Evolutionary conservation across 2,329 filamentous ascomycete genomes (phyloP).

Genomic region (Calycina herbarum): DNA sequence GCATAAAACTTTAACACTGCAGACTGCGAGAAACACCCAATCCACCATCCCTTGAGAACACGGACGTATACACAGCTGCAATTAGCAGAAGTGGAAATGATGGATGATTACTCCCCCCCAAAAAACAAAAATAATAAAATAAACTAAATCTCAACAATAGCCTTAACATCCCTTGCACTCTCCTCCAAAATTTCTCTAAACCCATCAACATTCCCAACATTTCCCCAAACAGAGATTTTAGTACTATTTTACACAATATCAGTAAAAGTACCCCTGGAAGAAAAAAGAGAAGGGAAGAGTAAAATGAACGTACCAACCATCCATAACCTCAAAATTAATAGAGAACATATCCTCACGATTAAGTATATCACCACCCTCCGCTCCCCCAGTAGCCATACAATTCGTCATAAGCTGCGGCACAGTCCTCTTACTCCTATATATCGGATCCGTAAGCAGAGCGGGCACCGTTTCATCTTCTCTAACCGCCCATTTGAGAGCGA

Average conservation of each 20-base stretch:
- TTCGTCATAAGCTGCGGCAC: not conserved
- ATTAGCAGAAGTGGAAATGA: too few species aligned
- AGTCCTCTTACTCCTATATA: not conserved
- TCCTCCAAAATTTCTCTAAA: conserved; percentile 1
- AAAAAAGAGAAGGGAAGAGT: not conserved
- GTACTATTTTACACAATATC: not conserved
- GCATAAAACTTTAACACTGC: too few species aligned
- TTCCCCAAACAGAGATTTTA: not conserved
- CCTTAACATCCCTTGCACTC: conserved; percentile 8
- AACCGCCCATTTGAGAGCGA: not conserved
- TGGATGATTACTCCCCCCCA: too few species aligned
- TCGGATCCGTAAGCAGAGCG: not conserved
- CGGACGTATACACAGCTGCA: too few species aligned
- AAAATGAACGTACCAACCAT: not conserved
- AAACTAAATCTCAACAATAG: conserved; percentile 6
- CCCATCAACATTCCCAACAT: not conserved
- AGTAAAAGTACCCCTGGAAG: not conserved
- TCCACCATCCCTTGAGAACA: too few species aligned
- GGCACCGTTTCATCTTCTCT: not conserved
- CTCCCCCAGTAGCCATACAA: not conserved
- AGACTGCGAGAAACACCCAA: too few species aligned
- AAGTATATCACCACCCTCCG: not conserved
- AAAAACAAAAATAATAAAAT: not conserved
- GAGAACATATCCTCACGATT: not conserved
- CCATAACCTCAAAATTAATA: not conserved